These are phyloP conservation scores for Serendipita sp. DNA, from an alignment of 768 basidiomycete species.

Conservation along the genomic window DNA sequence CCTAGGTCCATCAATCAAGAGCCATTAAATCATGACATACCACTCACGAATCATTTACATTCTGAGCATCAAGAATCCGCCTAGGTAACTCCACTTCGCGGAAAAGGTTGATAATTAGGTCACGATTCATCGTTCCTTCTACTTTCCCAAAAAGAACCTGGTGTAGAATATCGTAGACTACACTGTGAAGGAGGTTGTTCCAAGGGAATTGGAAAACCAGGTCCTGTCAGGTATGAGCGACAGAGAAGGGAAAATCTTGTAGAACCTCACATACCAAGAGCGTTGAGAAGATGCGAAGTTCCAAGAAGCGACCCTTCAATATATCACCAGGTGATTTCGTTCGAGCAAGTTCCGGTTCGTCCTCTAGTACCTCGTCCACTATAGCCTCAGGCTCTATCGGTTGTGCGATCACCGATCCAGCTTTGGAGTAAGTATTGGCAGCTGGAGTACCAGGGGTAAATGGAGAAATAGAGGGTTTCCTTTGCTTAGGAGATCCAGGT, in stretches of 20 bases:
- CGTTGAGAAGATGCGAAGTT: constrained; percentile 53
- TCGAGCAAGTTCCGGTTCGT: not conserved
- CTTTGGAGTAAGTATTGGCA: not conserved
- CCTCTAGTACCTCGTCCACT: constrained; percentile 4
- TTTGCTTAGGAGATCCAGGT: not conserved
- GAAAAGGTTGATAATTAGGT: constrained; percentile 70
- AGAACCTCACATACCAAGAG: constrained; percentile 37
- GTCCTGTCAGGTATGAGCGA: constrained; percentile 33
- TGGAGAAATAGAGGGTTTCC: not conserved
- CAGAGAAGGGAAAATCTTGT: not conserved
- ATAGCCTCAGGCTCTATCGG: not conserved
- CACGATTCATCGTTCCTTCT: constrained; percentile 51
- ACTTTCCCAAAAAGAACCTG: constrained; percentile 84
- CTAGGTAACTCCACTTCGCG: constrained; percentile 71
- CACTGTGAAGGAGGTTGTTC: constrained; percentile 96
- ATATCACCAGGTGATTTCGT: constrained; percentile 40
- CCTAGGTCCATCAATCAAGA: not conserved
- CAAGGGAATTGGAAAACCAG: constrained; percentile 91
- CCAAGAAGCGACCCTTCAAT: constrained; percentile 63
- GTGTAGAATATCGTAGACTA: constrained; percentile 90
- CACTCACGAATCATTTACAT: constrained; percentile 39
- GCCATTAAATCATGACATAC: not conserved
- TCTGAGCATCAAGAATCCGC: constrained; percentile 75
- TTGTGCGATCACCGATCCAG: not conserved
- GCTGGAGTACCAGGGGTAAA: not conserved